phyloP scores from a whole-genome alignment of 768 basidiomycete species.

The Mycena metata region DNA sequence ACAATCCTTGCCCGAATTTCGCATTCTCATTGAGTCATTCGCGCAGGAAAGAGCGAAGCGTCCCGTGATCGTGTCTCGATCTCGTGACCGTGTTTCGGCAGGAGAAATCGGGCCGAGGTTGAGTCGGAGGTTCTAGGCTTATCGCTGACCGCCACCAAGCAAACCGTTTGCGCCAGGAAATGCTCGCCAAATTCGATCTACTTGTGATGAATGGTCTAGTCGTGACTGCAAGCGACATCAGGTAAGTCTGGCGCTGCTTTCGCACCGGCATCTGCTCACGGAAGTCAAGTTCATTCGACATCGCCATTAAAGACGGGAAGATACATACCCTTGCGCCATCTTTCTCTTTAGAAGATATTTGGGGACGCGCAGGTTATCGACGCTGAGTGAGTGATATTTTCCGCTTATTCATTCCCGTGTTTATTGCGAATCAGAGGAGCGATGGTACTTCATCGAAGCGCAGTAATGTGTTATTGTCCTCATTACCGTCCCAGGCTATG shows the following conservation, averaged over 20 bases:
- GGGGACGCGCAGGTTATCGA: slow-evolving; percentile 9
- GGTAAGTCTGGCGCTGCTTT: not conserved
- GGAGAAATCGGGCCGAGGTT: too few relatives aligned
- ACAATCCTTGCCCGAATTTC: too few relatives aligned
- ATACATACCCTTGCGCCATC: slow-evolving; percentile 15
- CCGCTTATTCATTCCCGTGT: not conserved
- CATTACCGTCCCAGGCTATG: slow-evolving; percentile 7
- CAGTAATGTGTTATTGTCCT: not conserved
- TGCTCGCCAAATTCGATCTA: slow-evolving; percentile 12
- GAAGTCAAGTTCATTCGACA: slow-evolving; percentile 17
- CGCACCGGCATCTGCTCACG: not conserved
- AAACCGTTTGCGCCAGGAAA: not conserved
- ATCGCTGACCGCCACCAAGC: too few relatives aligned
- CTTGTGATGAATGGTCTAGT: slow-evolving; percentile 7
- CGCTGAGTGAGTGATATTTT: slow-evolving; percentile 5
- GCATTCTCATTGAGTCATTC: too few relatives aligned
- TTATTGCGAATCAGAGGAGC: slow-evolving; percentile 7
- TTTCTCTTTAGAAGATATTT: slow-evolving; percentile 6
- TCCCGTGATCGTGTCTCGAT: too few relatives aligned
- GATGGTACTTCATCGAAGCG: not conserved
- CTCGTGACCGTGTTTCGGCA: too few relatives aligned
- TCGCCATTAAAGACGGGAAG: slow-evolving; percentile 21
- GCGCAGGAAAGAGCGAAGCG: too few relatives aligned
- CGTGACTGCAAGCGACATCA: slow-evolving; percentile 16
- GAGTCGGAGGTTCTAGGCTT: too few relatives aligned